Conservation (phyloP, 768 basidiomycete genomes). For the Neoboletus subvelutipes region DNA sequence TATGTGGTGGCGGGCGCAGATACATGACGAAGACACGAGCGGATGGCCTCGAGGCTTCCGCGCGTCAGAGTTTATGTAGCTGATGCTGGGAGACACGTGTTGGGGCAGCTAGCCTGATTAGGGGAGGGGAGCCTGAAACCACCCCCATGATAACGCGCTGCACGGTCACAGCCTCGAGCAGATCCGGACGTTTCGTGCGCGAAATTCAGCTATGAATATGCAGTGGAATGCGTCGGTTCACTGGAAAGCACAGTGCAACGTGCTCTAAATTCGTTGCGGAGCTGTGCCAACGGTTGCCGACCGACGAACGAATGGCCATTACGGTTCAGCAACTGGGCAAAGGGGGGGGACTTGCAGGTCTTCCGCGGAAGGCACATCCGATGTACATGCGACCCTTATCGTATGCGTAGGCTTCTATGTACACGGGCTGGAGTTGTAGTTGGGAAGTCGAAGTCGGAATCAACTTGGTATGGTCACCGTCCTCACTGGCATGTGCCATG, state of each 20-base stretch:
- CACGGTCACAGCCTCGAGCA: conserved; percentile 16
- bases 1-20: conserved; percentile 23
- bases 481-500: too few relatives aligned
- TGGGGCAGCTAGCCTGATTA: conserved; percentile 2
- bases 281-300: neutral
- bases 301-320: neutral
- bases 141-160: conserved; percentile 12
- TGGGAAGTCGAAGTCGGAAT: neutral
- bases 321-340: conserved; percentile 6
- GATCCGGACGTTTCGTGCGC: conserved; percentile 2
- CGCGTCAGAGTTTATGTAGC: conserved; percentile 13
- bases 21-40: conserved; percentile 28
- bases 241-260: neutral
- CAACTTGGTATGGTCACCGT: too few relatives aligned
- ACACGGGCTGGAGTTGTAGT: neutral
- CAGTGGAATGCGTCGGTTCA: neutral
- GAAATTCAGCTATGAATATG: conserved; percentile 1
- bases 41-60: conserved; percentile 34
- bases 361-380: neutral
- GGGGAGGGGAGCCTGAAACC: conserved; percentile 6
- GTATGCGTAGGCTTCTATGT: neutral
- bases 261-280: conserved; percentile 4
- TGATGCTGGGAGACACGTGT: conserved; percentile 28
- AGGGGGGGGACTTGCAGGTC: neutral
- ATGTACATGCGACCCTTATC: neutral